A percentile compares a stretch with the other conserved stretches of the same genome.
phyloP scores from a whole-genome alignment of 805 yeast species.

The Wickerhamomyces pijperi region DNA sequence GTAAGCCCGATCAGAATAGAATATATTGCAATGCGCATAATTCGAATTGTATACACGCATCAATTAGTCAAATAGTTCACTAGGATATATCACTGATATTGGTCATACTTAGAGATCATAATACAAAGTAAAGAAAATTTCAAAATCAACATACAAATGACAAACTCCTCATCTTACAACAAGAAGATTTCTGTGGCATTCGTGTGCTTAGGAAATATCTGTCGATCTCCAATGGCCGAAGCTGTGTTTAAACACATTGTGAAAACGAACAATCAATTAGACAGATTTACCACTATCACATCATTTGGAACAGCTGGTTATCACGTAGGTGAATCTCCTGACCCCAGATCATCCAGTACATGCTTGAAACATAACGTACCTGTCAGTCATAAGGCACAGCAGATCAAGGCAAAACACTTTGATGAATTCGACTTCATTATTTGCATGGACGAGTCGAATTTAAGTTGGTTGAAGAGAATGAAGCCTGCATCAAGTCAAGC shows the following conservation, averaged over 20 bases:
- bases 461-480: constrained; percentile 36
- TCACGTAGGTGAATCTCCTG: constrained; percentile 79
- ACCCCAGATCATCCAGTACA: constrained; percentile 55
- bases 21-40: too few species aligned
- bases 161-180: too few species aligned
- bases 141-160: too few species aligned
- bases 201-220: constrained; percentile 84
- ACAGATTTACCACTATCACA: constrained; percentile 48
- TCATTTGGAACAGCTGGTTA: constrained; percentile 85
- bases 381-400: constrained; percentile 66
- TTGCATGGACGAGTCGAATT: constrained; percentile 60
- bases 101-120: too few species aligned
- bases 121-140: too few species aligned
- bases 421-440: constrained; percentile 54
- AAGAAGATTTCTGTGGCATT: constrained; percentile 57
- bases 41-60: too few species aligned
- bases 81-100: too few species aligned
- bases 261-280: constrained; percentile 30
- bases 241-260: constrained; percentile 73
- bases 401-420: constrained; percentile 41
- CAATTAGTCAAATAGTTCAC: too few species aligned
- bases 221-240: constrained; percentile 98
- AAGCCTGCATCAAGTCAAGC: constrained; percentile 40
- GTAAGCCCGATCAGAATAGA: too few species aligned
- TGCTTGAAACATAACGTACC: constrained; percentile 67